phyloP scores from a whole-genome alignment of 2,329 filamentous ascomycete species.

The Curvularia sp. region DNA sequence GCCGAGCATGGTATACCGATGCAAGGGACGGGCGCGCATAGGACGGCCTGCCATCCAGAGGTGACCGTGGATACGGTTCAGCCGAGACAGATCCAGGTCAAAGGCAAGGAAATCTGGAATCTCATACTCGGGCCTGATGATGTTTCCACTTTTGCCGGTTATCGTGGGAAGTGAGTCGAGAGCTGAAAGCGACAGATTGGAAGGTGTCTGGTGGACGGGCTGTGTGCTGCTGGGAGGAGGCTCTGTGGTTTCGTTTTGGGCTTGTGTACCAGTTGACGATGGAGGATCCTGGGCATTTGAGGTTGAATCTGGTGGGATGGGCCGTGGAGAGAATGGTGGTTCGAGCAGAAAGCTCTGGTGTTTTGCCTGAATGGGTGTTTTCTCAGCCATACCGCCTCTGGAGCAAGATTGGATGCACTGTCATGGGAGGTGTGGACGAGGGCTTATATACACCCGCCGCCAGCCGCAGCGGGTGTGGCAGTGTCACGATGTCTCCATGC shows the following conservation, averaged over 20 bases:
- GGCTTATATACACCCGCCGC: conserved; percentile 10
- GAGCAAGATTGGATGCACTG: conserved; percentile 1
- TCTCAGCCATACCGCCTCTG: conserved; percentile 27
- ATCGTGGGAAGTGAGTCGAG: conserved; percentile 47
- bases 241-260: conserved; percentile 1
- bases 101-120: conserved; percentile 36
- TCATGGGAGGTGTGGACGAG: neutral
- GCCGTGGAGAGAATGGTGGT: conserved; percentile 35
- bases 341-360: conserved; percentile 15
- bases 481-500: conserved; percentile 12
- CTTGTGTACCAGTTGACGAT: conserved; percentile 7
- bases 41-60: conserved; percentile 50
- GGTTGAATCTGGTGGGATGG: conserved; percentile 29
- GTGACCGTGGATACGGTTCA: conserved; percentile 45
- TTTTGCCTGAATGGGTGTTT: conserved; percentile 7
- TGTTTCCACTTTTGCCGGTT: conserved; percentile 24
- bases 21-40: conserved; percentile 45
- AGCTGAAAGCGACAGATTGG: conserved; percentile 28
- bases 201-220: conserved; percentile 30
- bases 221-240: conserved; percentile 13
- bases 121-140: conserved; percentile 35
- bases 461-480: conserved; percentile 9
- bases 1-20: conserved; percentile 47
- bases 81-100: conserved; percentile 40
- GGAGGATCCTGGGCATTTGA: conserved; percentile 2